Base-by-base conservation (phyloP, 306 rosid species). In the Erythrophleum fordii region DNA sequence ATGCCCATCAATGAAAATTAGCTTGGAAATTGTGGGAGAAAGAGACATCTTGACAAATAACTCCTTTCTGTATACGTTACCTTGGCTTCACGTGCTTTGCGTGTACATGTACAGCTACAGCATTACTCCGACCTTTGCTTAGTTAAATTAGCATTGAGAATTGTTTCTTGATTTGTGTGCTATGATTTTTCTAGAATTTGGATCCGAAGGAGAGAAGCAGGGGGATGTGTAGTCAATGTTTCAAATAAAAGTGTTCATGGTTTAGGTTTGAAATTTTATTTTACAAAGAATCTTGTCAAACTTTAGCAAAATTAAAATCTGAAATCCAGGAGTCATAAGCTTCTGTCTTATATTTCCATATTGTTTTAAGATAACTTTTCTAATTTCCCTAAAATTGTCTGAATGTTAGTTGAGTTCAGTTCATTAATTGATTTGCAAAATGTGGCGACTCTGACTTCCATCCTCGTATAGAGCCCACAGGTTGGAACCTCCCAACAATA, bases 121-220 rank as follows among this genome's bases (percentile, higher is more conserved):
- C 29, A 23, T 39, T 39, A 11, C 44, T 37, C 51, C 51, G 9
- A 29, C 13, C 45, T 25, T 48, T 59, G 6, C 70, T 45, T 60
- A 31, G 52, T 79, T 49, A 59, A 37, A 75, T 58, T 42, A 49
- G 23, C 75, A 11, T 44, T 31, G 26, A 49, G 44, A 69, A 69
- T 29, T 59, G 64, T 39, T 69, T 37, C 81, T 69, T 51, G 35
- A 44, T 41, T 68, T 68, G 26, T 65, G 16, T 18, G 7, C 44
- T 62, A 34, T 5, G 46, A 34, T 25, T n/a, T 39, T 3, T 39
- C 34, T 4, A 31, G 34, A 31, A 31, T 1, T 22, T 56, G 62
- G 62, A 56, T 56, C 62, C 67, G n/a, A 60, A 12, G 67, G 9
- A 13, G 10, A 28, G 25, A 60, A 28, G 25, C 16, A 35, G 25